Conservation (phyloP, 352 stramenopile species). For the Pythium apleroticum region DNA sequence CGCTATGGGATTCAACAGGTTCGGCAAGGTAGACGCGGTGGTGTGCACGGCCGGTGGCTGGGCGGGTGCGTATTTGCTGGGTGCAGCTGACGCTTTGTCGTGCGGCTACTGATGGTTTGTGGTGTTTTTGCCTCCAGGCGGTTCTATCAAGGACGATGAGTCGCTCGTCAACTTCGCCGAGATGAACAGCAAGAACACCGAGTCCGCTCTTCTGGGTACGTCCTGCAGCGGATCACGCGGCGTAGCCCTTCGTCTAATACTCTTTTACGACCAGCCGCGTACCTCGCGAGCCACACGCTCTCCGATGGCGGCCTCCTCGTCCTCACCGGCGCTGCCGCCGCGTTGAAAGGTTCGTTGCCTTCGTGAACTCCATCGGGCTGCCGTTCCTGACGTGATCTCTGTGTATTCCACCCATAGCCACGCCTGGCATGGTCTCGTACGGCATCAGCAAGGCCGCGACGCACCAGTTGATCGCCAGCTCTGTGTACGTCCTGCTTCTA, state of each 20-base stretch:
- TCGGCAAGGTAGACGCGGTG: slow-evolving; percentile 67
- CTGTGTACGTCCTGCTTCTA: slow-evolving; percentile 46
- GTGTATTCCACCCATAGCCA: slow-evolving; percentile 24
- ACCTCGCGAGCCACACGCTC: slow-evolving; percentile 72
- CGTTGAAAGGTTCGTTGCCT: slow-evolving; percentile 43
- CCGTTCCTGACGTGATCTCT: no score
- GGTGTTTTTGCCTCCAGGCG: slow-evolving; percentile 28
- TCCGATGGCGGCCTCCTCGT: slow-evolving; percentile 70
- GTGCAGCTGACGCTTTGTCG: neutral
- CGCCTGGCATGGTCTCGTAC: slow-evolving; percentile 87
- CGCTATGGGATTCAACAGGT: slow-evolving; percentile 22
- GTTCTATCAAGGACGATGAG: slow-evolving; percentile 65
- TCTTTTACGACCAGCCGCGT: slow-evolving; percentile 47
- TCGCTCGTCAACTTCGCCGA: slow-evolving; percentile 61
- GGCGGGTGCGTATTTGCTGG: slow-evolving; percentile 37
- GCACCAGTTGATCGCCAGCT: slow-evolving; percentile 84
- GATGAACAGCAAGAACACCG: slow-evolving; percentile 80
- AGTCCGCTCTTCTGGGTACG: slow-evolving; percentile 72
- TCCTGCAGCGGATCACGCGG: neutral
- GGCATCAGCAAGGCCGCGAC: slow-evolving; percentile 89
- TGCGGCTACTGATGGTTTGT: neutral
- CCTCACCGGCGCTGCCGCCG: slow-evolving; percentile 80
- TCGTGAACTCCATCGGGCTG: no score
- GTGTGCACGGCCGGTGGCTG: slow-evolving; percentile 82
- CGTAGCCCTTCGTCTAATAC: no score